These are phyloP conservation scores for Jackrogersella minutella DNA, from an alignment of 495 filamentous ascomycete species.

Conservation along the genomic window DNA sequence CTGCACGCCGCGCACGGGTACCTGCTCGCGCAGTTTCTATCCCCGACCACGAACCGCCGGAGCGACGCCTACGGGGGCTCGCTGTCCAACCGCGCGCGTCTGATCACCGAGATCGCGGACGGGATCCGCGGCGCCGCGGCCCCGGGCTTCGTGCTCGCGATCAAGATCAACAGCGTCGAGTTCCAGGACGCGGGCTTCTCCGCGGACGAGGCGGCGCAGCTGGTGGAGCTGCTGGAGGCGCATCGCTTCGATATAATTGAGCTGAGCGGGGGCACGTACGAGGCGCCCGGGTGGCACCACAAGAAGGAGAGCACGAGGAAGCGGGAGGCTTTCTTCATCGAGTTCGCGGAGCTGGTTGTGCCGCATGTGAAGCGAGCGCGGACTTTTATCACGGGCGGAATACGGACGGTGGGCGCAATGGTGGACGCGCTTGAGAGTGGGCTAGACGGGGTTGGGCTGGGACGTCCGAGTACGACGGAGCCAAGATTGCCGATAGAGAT, in stretches of 20 bases:
- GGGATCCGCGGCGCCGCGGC: slow-evolving; percentile 57
- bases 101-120: slow-evolving; percentile 63
- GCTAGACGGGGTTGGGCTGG: slow-evolving; percentile 66
- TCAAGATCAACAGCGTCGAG: slow-evolving; percentile 76
- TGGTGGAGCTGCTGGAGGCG: slow-evolving; percentile 64
- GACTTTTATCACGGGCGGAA: slow-evolving; percentile 68
- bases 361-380: slow-evolving; percentile 63
- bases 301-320: slow-evolving; percentile 62
- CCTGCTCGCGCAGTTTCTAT: slow-evolving; percentile 57
- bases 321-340: slow-evolving; percentile 71
- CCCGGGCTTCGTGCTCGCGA: slow-evolving; percentile 64
- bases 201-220: slow-evolving; percentile 61
- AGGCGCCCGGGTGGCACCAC: slow-evolving; percentile 62
- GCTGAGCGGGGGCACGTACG: slow-evolving; percentile 69
- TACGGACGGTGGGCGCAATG: slow-evolving; percentile 69
- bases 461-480: slow-evolving; percentile 62
- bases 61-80: slow-evolving; percentile 72
- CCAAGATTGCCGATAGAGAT: slow-evolving; percentile 58
- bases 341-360: slow-evolving; percentile 68
- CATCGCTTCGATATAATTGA: slow-evolving; percentile 70
- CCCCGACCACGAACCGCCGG: slow-evolving; percentile 63
- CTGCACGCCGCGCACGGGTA: slow-evolving; percentile 69
- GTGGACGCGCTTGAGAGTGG: slow-evolving; percentile 61
- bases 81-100: slow-evolving; percentile 68
- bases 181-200: slow-evolving; percentile 67